A percentile compares a stretch with the other conserved stretches of the same genome.
Evolutionary conservation across 768 basidiomycete genomes (phyloP).

Genomic region (Pisolithus albus): DNA sequence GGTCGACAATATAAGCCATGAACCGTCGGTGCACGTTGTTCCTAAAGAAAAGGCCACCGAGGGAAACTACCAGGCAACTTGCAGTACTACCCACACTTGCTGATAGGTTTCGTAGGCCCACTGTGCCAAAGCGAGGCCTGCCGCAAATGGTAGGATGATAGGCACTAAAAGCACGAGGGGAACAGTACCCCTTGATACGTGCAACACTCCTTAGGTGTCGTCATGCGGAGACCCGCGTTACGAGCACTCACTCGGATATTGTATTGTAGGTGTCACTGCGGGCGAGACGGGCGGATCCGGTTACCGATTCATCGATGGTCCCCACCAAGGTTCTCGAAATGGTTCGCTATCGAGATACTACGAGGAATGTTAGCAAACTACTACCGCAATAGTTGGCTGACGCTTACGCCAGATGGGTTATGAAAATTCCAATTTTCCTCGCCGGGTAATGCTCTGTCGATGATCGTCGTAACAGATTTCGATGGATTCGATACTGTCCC

Average conservation of each 20-base stretch:
- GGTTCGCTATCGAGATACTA: neutral
- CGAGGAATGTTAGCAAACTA: neutral
- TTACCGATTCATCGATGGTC: neutral
- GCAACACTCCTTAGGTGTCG: no score
- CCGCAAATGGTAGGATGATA: neutral
- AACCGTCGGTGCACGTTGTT: conserved; percentile 5
- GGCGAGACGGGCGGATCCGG: neutral
- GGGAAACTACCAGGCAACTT: neutral
- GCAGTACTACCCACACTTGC: neutral
- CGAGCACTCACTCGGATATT: no score
- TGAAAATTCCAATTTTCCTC: conserved; percentile 13
- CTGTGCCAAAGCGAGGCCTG: neutral
- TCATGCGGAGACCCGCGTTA: no score
- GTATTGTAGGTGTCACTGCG: no score
- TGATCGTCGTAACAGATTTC: no score
- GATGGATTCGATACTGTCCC: no score
- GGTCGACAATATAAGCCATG: conserved; percentile 22
- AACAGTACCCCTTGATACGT: no score
- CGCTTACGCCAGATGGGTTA: conserved; percentile 5
- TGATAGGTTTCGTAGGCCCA: neutral
- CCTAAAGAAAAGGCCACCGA: neutral
- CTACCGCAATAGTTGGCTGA: neutral
- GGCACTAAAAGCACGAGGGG: neutral
- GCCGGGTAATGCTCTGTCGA: no score
- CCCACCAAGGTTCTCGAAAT: neutral